These are phyloP conservation scores for Ustulina deusta DNA, from an alignment of 2,329 filamentous ascomycete species.

Conservation along the genomic window DNA sequence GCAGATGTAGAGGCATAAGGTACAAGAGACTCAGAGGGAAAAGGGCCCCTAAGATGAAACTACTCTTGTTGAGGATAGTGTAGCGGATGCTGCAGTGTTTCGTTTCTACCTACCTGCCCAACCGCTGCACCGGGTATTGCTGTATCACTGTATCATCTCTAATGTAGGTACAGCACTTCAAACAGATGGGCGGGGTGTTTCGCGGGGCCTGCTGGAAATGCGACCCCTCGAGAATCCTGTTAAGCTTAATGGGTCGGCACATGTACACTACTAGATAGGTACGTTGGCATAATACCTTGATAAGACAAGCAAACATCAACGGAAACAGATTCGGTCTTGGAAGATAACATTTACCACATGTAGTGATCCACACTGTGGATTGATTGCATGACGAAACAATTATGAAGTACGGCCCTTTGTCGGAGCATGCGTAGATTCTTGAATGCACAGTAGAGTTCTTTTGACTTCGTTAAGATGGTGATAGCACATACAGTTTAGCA, in stretches of 20 bases:
- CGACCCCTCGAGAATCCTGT: slow-evolving; percentile 26
- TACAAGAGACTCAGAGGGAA: neutral
- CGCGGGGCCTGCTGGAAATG: slow-evolving; percentile 7
- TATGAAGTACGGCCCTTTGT: neutral
- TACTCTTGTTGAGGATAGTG: slow-evolving; percentile 33
- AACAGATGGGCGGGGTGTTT: slow-evolving; percentile 16
- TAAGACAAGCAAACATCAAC: slow-evolving; percentile 31
- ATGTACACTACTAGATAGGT: neutral
- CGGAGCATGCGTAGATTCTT: neutral
- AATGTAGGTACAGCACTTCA: slow-evolving; percentile 1
- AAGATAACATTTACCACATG: neutral
- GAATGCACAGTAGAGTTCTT: slow-evolving; percentile 16
- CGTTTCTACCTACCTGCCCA: slow-evolving; percentile 26
- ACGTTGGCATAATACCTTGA: slow-evolving; percentile 4
- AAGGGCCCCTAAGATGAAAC: slow-evolving; percentile 30
- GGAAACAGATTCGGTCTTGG: slow-evolving; percentile 37
- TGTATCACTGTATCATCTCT: slow-evolving; percentile 24
- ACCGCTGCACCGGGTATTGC: slow-evolving; percentile 13
- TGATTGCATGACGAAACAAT: slow-evolving; percentile 12
- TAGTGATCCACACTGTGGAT: neutral
- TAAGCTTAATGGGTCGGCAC: slow-evolving; percentile 31
- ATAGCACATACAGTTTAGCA: slow-evolving; percentile 26
- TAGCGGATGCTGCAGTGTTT: slow-evolving; percentile 32
- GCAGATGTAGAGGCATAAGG: neutral
- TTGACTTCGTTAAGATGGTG: slow-evolving; percentile 25